Evolutionary conservation across 768 basidiomycete genomes (phyloP).

Genomic region (Hygrophorus pudorinus): DNA sequence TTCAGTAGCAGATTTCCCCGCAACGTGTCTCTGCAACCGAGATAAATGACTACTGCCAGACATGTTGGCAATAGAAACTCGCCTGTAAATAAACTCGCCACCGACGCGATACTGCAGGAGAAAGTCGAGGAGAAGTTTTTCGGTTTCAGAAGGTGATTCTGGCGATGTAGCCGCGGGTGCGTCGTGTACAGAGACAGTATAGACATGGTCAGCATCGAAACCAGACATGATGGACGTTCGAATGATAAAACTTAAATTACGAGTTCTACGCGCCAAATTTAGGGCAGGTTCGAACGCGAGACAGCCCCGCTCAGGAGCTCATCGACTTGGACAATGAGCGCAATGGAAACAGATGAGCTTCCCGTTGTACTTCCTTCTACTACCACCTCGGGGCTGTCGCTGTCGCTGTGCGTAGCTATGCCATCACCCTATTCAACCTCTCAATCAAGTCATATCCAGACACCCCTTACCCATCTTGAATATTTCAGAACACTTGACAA

Average conservation of each 20-base stretch:
- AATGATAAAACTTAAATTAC: constrained; percentile 6
- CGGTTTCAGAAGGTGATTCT: constrained; percentile 73
- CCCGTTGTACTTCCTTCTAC: constrained; percentile 66
- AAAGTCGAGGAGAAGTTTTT: constrained; percentile 77
- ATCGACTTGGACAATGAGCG: constrained; percentile 27
- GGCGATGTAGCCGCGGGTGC: constrained; percentile 41
- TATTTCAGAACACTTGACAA: constrained; percentile 91
- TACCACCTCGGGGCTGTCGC: constrained; percentile 62
- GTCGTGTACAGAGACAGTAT: constrained; percentile 72
- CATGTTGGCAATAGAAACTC: constrained; percentile 10
- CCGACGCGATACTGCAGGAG: constrained; percentile 81
- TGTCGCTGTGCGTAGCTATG: constrained; percentile 50
- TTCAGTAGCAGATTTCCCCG: constrained; percentile 84
- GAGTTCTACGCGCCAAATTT: neutral
- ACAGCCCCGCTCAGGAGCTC: too few species aligned
- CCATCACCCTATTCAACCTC: neutral
- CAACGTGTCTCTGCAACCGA: constrained; percentile 61
- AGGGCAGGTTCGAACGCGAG: constrained; percentile 2
- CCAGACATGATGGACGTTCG: constrained; percentile 61
- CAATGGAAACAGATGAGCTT: constrained; percentile 74
- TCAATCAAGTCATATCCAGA: constrained; percentile 32
- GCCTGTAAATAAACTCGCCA: constrained; percentile 90
- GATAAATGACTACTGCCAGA: constrained; percentile 5
- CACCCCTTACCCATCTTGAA: constrained; percentile 96
- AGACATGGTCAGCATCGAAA: constrained; percentile 76